Evolutionary conservation across 2,329 filamentous ascomycete species (phyloP).

Genomic region (Sporothrix dimorphospora): DNA sequence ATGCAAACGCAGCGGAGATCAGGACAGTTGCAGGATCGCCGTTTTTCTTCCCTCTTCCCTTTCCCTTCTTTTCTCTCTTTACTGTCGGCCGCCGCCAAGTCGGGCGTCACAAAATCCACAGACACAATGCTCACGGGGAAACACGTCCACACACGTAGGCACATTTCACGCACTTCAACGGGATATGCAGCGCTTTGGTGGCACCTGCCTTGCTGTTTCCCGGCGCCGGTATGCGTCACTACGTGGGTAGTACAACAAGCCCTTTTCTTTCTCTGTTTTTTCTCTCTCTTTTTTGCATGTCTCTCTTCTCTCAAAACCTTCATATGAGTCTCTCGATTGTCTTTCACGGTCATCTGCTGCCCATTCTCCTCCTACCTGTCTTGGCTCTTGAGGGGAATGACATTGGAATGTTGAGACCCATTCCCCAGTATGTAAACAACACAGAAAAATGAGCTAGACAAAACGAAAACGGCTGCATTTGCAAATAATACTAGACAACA

Average conservation of each 20-base stretch:
- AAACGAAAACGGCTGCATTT: not conserved
- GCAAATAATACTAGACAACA: not conserved
- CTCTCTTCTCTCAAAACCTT: not conserved
- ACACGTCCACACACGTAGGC: not conserved
- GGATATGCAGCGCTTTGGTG: constrained; percentile 16
- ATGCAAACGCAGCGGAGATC: constrained; percentile 11
- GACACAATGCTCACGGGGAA: not conserved
- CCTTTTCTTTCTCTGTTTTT: not conserved
- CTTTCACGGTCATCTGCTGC: not conserved
- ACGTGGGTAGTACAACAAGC: not conserved
- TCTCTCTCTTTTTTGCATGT: not conserved
- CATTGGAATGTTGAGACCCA: not conserved
- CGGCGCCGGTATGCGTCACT: constrained; percentile 7
- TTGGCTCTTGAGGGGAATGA: not conserved
- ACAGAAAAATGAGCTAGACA: not conserved
- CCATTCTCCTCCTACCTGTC: not conserved
- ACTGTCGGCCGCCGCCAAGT: not conserved
- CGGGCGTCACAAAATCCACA: not conserved
- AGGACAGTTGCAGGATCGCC: not conserved
- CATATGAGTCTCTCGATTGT: not conserved
- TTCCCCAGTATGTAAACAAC: constrained; percentile 2
- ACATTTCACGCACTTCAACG: not conserved
- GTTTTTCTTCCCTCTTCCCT: not conserved
- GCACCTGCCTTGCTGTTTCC: not conserved
- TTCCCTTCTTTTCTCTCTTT: not conserved